These are phyloP conservation scores for Tetrahymena elliotti DNA, from an alignment of 73 alveolate genomes.

Conservation along the genomic window DNA sequence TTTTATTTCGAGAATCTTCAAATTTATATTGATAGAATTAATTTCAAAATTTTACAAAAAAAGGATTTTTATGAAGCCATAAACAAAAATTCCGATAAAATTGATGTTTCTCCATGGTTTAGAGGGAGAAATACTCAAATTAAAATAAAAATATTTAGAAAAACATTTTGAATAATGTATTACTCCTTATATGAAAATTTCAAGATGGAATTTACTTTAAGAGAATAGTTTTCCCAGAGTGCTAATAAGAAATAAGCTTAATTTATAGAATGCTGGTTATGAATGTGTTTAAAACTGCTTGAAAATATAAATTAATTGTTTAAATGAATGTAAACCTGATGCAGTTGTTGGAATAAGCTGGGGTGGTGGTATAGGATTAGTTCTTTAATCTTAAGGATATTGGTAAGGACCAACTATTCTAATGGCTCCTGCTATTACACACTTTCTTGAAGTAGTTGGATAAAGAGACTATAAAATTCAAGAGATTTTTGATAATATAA, in stretches of 20 bases:
- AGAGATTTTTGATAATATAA: not conserved
- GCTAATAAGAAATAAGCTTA: not conserved
- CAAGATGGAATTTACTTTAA: not conserved
- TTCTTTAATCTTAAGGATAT: not conserved
- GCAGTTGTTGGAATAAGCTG: not conserved
- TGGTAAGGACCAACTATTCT: not conserved
- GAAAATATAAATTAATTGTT: not conserved
- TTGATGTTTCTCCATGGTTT: not conserved
- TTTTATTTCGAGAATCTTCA: not conserved
- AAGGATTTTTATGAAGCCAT: not conserved
- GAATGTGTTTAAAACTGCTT: not conserved
- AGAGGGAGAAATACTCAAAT: not conserved
- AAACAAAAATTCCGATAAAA: not conserved
- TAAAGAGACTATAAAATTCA: not conserved
- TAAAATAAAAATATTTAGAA: not conserved
- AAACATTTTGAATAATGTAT: not conserved
- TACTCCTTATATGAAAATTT: not conserved
- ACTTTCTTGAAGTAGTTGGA: not conserved
- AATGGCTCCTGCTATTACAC: not conserved
- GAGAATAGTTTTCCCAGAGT: not conserved
- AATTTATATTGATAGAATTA: not conserved
- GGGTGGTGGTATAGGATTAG: not conserved
- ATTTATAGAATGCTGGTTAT: not conserved
- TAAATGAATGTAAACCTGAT: not conserved
- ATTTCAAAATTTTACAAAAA: not conserved